Evolutionary conservation across 2,329 filamentous ascomycete species (phyloP), one percentile per base, ranked within the genome.

Genomic region (Microdochium trichocladiopsis): DNA sequence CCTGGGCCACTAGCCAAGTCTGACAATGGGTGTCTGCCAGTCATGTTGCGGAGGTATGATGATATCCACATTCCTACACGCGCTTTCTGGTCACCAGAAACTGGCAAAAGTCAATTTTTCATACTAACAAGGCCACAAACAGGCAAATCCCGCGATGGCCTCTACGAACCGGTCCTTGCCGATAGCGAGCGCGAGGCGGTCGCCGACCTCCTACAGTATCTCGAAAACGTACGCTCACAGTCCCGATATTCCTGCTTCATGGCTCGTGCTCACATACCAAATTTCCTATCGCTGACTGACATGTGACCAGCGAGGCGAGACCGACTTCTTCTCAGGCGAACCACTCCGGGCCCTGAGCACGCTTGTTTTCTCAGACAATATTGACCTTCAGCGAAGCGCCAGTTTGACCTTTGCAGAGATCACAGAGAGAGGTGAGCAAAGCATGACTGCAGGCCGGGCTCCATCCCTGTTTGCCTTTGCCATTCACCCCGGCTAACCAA

Each of bases 351-450:
- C 94, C 47, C 76, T 99, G 53, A 96, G 90, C 72, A 99, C 93
- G 12, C 82, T 99, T 24, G 94, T 99, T 53, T 99, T 96, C 70
- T 99, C 94, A 53, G 92, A 97, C 71, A 99, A 99, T 74, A 92
- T 99, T 68, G 94, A 99, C 69, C 80, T 99, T 51, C 94, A 99
- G 74, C 83, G 94, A 59, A 97, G 94, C 73, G 94, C 94, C 51
- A 97, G 93, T 69, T 82, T 99, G 70, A 99, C 94, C 2, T 99
- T 99, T 78, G 94, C 94, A 55, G 94, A 99, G 70, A 99, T 99
- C 61, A 99, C 94, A 37, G 94, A 99, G 73, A 77, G 93, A 90
- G 93, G 94, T 96, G 79, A 63, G 77, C 69, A 48, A 41, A 36
- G 12, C 14, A 37, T 4, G 14, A 16, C 12, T 8, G 12, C 33